Base-by-base conservation (phyloP, 257 asterid species). In the Leptodermis oblonga region DNA sequence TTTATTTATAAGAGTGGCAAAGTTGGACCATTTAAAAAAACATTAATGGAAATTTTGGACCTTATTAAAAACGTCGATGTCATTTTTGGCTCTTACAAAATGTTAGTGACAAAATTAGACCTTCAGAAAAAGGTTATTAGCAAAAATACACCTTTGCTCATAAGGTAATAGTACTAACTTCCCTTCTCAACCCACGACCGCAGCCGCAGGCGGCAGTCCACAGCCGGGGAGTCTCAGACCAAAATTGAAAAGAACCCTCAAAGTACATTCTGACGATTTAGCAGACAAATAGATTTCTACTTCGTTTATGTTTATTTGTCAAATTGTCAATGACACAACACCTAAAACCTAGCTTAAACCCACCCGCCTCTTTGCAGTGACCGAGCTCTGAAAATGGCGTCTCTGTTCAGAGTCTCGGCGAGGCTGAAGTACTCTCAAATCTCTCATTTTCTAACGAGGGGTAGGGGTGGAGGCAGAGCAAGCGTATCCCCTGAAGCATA, bases 371-470 rank as follows among this genome's bases (percentile, higher is more conserved):
- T n/a, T 23, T 54, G 62, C 53, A 65, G 58, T 14, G 30, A 12
- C 33, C 60, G 49, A 56, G 17, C 64, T 23, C 22, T 39, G 70
- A 73, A 68, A 62, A 92, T 92, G 96, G 76, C 73, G 56, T 73
- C 76, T 72, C 68, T 82, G 34, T 75, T 55, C 71, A 73, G 88
- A 82, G 89, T 85, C 36, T 86, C 80, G 54, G 76, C 76, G 66
- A 79, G 67, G 74, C 77, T 72, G 66, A 81, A 70, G 74, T 65
- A 52, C 56, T 8, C 30, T 58, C 78, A 71, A 61, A 78, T 70
- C 65, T 37, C 62, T 51, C 72, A 54, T 58, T 48, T 36, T 26
- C 7, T 67, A 7, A 5, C 20, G 14, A 60, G 55, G n/a, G 46
- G 63, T 43, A 15, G 25, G 22, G 11, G 20, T 5, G 55, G 59